Percentiles rank a stretch among this genome's conserved stretches.
These are phyloP conservation scores for Zygosaccharomyces sapae DNA, from an alignment of 1,139 yeast species.

Conservation along the genomic window DNA sequence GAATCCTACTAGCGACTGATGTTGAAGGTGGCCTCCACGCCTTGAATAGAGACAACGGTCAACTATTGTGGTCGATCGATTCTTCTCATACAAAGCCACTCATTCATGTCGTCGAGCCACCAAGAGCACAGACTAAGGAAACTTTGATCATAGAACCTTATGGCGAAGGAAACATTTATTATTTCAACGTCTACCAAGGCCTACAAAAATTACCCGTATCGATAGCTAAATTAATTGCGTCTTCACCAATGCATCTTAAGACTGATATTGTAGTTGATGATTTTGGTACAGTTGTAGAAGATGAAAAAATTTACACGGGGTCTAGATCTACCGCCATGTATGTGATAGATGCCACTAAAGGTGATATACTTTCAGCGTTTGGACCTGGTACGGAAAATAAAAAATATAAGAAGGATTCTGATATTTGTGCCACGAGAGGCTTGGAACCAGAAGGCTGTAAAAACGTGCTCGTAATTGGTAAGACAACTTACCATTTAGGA, in stretches of 20 bases:
- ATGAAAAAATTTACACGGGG: conserved; percentile 89
- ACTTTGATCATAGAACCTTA: conserved; percentile 88
- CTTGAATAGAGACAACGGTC: conserved; percentile 71
- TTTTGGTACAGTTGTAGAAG: conserved; percentile 45
- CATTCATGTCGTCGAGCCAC: conserved; percentile 27
- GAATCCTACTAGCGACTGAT: conserved; percentile 68
- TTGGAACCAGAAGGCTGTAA: conserved; percentile 23
- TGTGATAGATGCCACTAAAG: conserved; percentile 69
- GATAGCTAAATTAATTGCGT: conserved; percentile 70
- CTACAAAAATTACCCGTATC: conserved; percentile 78
- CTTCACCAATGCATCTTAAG: conserved; percentile 73
- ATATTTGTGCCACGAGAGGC: conserved; percentile 12
- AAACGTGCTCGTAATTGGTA: conserved; percentile 37
- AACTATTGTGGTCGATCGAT: conserved; percentile 70
- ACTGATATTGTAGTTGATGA: conserved; percentile 37
- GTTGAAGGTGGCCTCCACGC: conserved; percentile 89
- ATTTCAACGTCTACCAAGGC: conserved; percentile 73
- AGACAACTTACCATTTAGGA: conserved; percentile 51
- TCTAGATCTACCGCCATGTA: conserved; percentile 71
- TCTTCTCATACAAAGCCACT: conserved; percentile 36
- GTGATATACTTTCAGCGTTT: conserved; percentile 67
- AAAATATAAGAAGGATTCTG: conserved; percentile 15
- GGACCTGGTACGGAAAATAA: conserved; percentile 44
- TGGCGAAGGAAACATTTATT: conserved; percentile 81
- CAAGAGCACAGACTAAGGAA: conserved; percentile 24